Percentiles rank a stretch among this genome's conserved stretches.
Conservation (phyloP, 192 early-diverging fungal species). For the Dissophora globulifera region DNA sequence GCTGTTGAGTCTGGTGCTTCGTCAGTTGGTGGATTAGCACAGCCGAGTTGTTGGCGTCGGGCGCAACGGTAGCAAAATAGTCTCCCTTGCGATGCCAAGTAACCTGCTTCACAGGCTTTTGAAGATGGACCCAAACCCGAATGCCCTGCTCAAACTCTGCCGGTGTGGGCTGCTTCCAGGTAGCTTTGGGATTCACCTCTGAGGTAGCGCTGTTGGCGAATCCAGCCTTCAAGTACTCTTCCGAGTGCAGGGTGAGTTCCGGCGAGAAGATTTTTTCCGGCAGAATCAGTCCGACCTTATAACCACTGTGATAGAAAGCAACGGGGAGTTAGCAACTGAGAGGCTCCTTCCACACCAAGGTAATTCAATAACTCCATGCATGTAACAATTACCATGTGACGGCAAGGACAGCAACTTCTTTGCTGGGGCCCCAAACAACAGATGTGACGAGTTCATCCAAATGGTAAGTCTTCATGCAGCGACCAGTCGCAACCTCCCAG, state of each 20-base stretch:
- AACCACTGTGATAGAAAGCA: slow-evolving; percentile 31
- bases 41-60: slow-evolving; percentile 78
- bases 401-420: slow-evolving; percentile 79
- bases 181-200: slow-evolving; percentile 28
- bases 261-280: slow-evolving; percentile 55
- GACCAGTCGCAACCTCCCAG: slow-evolving; percentile 93
- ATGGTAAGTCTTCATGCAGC: slow-evolving; percentile 83
- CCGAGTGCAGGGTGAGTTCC: slow-evolving; percentile 54
- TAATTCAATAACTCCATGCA: not conserved
- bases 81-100: slow-evolving; percentile 97
- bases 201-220: slow-evolving; percentile 33
- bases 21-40: slow-evolving; percentile 95
- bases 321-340: not conserved
- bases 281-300: slow-evolving; percentile 56
- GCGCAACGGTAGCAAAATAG: slow-evolving; percentile 89
- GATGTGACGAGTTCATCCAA: slow-evolving; percentile 74
- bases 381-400: slow-evolving; percentile 61
- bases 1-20: slow-evolving; percentile 87
- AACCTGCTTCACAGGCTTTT: slow-evolving; percentile 77
- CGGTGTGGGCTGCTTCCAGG: slow-evolving; percentile 52
- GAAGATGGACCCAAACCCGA: slow-evolving; percentile 42
- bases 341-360: not conserved
- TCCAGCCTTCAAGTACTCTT: slow-evolving; percentile 59
- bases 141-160: slow-evolving; percentile 36
- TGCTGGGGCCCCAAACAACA: slow-evolving; percentile 93